Percentiles rank a stretch among this genome's conserved stretches.
Evolutionary conservation across 2,329 filamentous ascomycete genomes (phyloP).

Genomic region (Aspergillus jensenii): DNA sequence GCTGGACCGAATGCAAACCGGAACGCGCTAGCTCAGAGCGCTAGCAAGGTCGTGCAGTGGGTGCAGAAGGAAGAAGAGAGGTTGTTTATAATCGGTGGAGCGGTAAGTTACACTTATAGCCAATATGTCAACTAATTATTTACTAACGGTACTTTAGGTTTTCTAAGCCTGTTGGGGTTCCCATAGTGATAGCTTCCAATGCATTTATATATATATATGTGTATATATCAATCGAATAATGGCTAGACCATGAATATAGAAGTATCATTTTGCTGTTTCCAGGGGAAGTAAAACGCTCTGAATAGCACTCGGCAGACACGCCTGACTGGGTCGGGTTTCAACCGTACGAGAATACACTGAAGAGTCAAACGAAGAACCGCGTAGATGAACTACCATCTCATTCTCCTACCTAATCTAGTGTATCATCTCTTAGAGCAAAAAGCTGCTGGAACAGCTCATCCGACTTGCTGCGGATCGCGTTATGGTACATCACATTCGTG

Average conservation of each 20-base stretch:
- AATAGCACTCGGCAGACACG: neutral
- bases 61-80: conserved; percentile 87
- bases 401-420: conserved; percentile 51
- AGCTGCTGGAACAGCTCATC: conserved; percentile 76
- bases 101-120: conserved; percentile 53
- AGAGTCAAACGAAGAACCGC: neutral
- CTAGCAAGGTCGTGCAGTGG: conserved; percentile 89
- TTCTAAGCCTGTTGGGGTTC: neutral
- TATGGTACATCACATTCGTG: conserved; percentile 85
- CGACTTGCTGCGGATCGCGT: conserved; percentile 70
- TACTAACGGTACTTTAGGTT: neutral
- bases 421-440: conserved; percentile 73
- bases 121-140: neutral
- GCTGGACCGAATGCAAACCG: conserved; percentile 68
- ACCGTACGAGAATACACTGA: neutral
- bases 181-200: neutral
- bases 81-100: conserved; percentile 96
- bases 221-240: neutral
- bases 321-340: neutral
- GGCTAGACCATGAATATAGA: neutral
- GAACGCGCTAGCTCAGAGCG: conserved; percentile 74
- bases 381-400: neutral
- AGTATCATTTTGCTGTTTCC: neutral
- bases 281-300: neutral
- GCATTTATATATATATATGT: no score